These are phyloP conservation scores for Zizania latifolia DNA, from an alignment of 176 grass and related monocot species.

Conservation along the genomic window DNA sequence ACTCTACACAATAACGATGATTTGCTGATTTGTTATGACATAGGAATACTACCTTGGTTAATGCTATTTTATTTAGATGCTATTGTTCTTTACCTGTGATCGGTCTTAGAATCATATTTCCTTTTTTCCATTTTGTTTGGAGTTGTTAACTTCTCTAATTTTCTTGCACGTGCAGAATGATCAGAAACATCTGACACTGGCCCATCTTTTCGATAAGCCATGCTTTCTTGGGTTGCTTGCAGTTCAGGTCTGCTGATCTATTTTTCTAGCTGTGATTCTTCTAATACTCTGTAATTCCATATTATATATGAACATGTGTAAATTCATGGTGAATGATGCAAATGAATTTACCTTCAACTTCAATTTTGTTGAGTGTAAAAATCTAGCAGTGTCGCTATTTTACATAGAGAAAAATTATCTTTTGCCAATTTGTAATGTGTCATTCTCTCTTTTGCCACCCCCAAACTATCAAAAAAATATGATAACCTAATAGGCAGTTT, in stretches of 20 bases:
- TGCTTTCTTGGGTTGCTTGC: slow-evolving; percentile 97
- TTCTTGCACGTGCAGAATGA: slow-evolving; percentile 46
- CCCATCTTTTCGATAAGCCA: slow-evolving; percentile 95
- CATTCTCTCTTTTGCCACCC: too few relatives aligned
- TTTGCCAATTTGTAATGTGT: too few relatives aligned
- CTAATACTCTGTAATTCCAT: not conserved
- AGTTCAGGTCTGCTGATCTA: slow-evolving; percentile 49
- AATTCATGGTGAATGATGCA: not conserved
- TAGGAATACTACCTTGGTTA: not conserved
- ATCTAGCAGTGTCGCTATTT: not conserved
- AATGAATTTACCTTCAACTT: too few relatives aligned
- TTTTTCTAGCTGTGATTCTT: slow-evolving; percentile 2
- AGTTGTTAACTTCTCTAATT: slow-evolving; percentile 17
- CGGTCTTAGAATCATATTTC: not conserved
- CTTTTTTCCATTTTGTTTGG: not conserved
- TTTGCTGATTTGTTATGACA: not conserved
- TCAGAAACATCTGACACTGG: slow-evolving; percentile 77
- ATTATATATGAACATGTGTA: not conserved
- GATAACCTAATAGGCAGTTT: too few relatives aligned
- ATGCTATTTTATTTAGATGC: slow-evolving; percentile 7
- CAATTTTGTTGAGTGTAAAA: not conserved
- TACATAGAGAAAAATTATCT: too few relatives aligned
- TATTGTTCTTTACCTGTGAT: not conserved
- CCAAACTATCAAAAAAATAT: too few relatives aligned
- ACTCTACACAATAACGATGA: slow-evolving; percentile 77